phyloP scores from a whole-genome alignment of 2,329 filamentous ascomycete genomes.

The Botrytis medusae region DNA sequence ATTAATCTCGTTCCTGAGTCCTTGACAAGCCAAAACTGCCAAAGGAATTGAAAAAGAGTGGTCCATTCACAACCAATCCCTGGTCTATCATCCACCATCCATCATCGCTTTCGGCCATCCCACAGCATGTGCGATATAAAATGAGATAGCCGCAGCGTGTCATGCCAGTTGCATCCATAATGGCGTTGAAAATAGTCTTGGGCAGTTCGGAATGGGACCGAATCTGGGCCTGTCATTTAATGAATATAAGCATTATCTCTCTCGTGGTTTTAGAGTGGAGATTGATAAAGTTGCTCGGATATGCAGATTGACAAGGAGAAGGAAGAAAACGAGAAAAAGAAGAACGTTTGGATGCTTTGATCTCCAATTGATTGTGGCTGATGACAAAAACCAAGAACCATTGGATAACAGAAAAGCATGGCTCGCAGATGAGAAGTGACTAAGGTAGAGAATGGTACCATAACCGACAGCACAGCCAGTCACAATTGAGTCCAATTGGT shows the following conservation, averaged over 20 bases:
- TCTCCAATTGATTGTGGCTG: neutral
- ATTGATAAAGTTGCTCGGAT: neutral
- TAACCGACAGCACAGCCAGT: neutral
- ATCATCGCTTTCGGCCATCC: neutral
- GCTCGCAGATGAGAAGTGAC: neutral
- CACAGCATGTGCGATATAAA: neutral
- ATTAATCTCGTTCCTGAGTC: neutral
- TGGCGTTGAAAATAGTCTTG: neutral
- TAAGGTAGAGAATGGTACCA: neutral
- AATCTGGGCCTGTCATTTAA: slow-evolving; percentile 10
- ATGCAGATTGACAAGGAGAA: neutral
- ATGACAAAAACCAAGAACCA: neutral
- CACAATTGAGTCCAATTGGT: neutral
- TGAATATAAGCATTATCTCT: slow-evolving; percentile 7
- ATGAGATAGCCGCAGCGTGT: slow-evolving; percentile 13
- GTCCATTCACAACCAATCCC: neutral
- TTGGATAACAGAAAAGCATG: neutral
- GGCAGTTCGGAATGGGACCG: slow-evolving; percentile 13
- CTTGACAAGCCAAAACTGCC: neutral
- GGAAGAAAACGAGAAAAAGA: neutral
- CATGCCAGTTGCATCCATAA: neutral
- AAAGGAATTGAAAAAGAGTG: neutral
- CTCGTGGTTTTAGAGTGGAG: neutral
- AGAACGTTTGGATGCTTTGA: neutral
- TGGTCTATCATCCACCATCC: neutral